phyloP scores from a whole-genome alignment of 768 basidiomycete genomes.

The Lentinula detonsa region DNA sequence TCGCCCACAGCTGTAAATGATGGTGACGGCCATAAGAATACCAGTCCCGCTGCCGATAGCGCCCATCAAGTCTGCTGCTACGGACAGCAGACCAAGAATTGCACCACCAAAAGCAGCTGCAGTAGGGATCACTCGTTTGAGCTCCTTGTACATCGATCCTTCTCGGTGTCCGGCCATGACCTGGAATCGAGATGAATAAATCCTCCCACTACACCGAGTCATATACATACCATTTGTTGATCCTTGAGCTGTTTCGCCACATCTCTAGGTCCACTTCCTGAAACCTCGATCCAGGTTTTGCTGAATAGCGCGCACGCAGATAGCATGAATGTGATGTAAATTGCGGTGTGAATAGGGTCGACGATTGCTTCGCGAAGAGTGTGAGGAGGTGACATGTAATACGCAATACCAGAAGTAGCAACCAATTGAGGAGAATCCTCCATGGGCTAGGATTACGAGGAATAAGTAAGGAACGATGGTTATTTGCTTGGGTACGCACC shows the following conservation, averaged over 20 bases:
- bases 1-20: conserved; percentile 83
- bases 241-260: conserved; percentile 98
- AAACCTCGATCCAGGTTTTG: conserved; percentile 99
- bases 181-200: neutral
- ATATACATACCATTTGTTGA: conserved; percentile 77
- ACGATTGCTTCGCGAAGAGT: conserved; percentile 81
- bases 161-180: conserved; percentile 79
- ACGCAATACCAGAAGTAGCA: conserved; percentile 87
- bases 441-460: conserved; percentile 53
- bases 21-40: conserved; percentile 97
- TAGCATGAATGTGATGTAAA: conserved; percentile 91
- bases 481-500: conserved; percentile 39
- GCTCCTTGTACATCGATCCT: conserved; percentile 98
- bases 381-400: conserved; percentile 98
- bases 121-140: conserved; percentile 96
- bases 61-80: conserved; percentile 91
- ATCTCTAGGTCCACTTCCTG: conserved; percentile 91
- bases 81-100: conserved; percentile 87
- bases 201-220: neutral
- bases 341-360: conserved; percentile 89
- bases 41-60: conserved; percentile 94
- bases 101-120: conserved; percentile 97
- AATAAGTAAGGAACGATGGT: conserved; percentile 1
- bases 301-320: conserved; percentile 95
- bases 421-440: conserved; percentile 92